Evolutionary conservation across 305 asterid species (phyloP).

Genomic region (Ajuga reptans): DNA sequence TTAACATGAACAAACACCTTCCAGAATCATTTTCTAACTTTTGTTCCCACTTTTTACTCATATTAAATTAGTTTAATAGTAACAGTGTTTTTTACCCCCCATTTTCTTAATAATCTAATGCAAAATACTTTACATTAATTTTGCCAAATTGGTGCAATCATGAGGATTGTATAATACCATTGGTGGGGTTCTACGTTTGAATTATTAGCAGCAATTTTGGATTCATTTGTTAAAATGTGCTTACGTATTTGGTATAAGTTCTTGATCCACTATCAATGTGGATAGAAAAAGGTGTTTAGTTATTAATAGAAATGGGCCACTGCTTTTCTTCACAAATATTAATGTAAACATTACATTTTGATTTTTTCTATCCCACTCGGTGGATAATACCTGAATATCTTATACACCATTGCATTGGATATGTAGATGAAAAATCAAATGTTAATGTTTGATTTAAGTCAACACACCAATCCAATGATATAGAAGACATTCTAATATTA

Average conservation of each 20-base stretch:
- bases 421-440: too few species aligned
- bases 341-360: slow-evolving; percentile 26
- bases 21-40: slow-evolving; percentile 20
- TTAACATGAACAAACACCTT: slow-evolving; percentile 9
- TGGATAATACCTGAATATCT: too few species aligned
- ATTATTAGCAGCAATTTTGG: slow-evolving; percentile 18
- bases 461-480: too few species aligned
- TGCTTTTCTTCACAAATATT: slow-evolving; percentile 22
- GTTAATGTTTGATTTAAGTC: too few species aligned
- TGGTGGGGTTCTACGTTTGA: slow-evolving; percentile 24
- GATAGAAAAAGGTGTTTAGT: slow-evolving; percentile 41
- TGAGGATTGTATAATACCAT: slow-evolving; percentile 14
- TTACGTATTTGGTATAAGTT: slow-evolving; percentile 29
- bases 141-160: slow-evolving; percentile 31
- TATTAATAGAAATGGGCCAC: slow-evolving; percentile 30
- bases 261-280: slow-evolving; percentile 46
- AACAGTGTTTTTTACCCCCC: background rate
- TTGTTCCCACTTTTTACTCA: background rate
- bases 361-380: too few species aligned
- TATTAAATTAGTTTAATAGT: background rate
- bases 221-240: slow-evolving; percentile 4
- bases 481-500: too few species aligned
- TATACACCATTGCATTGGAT: too few species aligned
- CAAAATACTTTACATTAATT: background rate
- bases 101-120: slow-evolving; percentile 2